These are phyloP conservation scores for Taphrina populina DNA, from an alignment of 1,139 yeast species.

Conservation along the genomic window DNA sequence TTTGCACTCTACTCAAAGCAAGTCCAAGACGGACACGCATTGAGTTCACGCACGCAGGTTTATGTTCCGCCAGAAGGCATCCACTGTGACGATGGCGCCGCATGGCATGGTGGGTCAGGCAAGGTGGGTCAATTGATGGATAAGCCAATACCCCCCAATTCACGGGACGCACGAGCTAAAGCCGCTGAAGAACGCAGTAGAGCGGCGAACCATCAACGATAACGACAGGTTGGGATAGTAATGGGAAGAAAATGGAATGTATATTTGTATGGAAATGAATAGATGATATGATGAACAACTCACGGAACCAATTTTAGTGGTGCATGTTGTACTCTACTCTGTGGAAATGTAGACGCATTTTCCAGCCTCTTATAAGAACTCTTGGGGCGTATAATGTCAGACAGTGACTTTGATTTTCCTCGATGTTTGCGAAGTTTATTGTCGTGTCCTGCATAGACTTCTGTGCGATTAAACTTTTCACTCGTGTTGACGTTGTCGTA, in stretches of 20 bases:
- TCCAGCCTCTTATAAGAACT: neutral
- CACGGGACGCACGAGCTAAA: constrained; percentile 18
- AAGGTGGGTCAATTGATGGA: neutral
- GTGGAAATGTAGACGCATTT: neutral
- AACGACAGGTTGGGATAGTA: too few relatives aligned
- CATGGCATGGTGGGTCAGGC: constrained; percentile 4
- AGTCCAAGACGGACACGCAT: constrained; percentile 40
- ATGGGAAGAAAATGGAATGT: too few relatives aligned
- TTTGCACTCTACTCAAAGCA: constrained; percentile 45
- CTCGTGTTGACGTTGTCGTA: neutral
- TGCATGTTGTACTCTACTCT: neutral
- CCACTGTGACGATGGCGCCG: neutral
- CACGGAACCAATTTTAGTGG: neutral
- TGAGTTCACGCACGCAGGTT: constrained; percentile 42
- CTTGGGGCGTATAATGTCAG: neutral
- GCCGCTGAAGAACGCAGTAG: constrained; percentile 21
- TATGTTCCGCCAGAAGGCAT: constrained; percentile 18
- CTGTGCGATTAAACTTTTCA: neutral
- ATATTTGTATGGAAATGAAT: too few relatives aligned
- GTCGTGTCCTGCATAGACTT: neutral
- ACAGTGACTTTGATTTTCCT: neutral
- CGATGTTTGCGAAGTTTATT: neutral
- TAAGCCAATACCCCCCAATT: neutral
- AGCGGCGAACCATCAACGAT: neutral
- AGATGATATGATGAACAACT: too few relatives aligned